Percentiles rank a stretch among this genome's conserved stretches.
These are phyloP conservation scores for Russula foetens DNA, from an alignment of 768 basidiomycete species.

Conservation along the genomic window DNA sequence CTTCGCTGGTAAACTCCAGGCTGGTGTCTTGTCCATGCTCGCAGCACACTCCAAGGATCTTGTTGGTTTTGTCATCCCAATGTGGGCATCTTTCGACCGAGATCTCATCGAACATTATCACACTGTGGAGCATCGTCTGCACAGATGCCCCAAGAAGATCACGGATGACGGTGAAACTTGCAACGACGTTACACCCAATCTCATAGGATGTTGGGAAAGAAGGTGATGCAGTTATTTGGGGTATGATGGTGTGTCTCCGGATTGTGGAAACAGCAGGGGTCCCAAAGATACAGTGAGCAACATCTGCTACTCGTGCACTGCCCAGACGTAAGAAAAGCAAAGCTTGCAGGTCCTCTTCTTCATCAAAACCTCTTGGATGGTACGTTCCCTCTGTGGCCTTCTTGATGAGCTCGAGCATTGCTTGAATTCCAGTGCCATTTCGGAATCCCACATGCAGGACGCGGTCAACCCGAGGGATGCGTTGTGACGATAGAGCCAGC, in stretches of 20 bases:
- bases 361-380: not conserved
- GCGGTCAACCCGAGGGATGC: not conserved
- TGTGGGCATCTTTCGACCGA: not conserved
- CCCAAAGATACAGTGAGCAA: not conserved
- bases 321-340: not conserved
- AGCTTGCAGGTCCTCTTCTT: not conserved
- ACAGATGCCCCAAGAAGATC: not conserved
- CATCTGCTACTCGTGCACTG: not conserved
- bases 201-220: not conserved
- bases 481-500: not conserved
- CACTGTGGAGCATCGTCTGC: not conserved
- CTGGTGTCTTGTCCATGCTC: not conserved
- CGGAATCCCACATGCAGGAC: not conserved
- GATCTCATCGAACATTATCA: constrained; percentile 2
- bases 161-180: not conserved
- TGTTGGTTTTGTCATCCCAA: constrained; percentile 1
- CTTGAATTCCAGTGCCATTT: not conserved
- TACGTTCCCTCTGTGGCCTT: not conserved
- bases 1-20: not conserved
- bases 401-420: not conserved
- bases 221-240: not conserved
- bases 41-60: not conserved
- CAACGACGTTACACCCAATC: not conserved
- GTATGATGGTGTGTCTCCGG: not conserved
- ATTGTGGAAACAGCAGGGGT: not conserved